Percentiles rank a stretch among this genome's conserved stretches.
These are phyloP conservation scores for Colletotrichum graminicola DNA, from an alignment of 2,329 filamentous ascomycete genomes.

Conservation along the genomic window DNA sequence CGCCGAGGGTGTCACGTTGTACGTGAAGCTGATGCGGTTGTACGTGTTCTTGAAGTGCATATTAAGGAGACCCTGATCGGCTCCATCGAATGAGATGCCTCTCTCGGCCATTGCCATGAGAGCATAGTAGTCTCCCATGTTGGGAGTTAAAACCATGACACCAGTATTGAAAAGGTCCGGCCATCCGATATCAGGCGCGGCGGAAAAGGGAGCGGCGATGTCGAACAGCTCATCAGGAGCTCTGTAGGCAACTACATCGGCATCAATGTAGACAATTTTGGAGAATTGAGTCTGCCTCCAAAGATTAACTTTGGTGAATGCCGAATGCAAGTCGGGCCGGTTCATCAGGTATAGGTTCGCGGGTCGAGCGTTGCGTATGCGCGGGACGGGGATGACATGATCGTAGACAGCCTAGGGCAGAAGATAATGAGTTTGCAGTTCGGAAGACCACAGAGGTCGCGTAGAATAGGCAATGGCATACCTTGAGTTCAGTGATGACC, in stretches of 20 bases:
- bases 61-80: slow-evolving; percentile 95
- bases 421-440: slow-evolving; percentile 1
- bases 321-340: slow-evolving; percentile 87
- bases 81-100: slow-evolving; percentile 95
- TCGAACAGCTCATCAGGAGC: slow-evolving; percentile 94
- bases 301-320: slow-evolving; percentile 95
- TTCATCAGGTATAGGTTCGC: slow-evolving; percentile 93
- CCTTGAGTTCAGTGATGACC: slow-evolving; percentile 84
- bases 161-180: slow-evolving; percentile 99
- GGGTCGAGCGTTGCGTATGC: slow-evolving; percentile 80
- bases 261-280: slow-evolving; percentile 94
- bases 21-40: slow-evolving; percentile 92
- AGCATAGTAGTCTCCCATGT: slow-evolving; percentile 88
- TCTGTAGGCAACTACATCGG: slow-evolving; percentile 90
- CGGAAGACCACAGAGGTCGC: not conserved
- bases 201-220: slow-evolving; percentile 68
- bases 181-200: slow-evolving; percentile 96
- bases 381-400: slow-evolving; percentile 85
- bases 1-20: slow-evolving; percentile 96
- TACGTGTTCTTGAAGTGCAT: slow-evolving; percentile 89
- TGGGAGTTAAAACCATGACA: slow-evolving; percentile 90
- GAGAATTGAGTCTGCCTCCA: slow-evolving; percentile 93
- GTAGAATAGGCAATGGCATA: too few relatives aligned
- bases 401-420: slow-evolving; percentile 82
- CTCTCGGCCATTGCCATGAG: slow-evolving; percentile 85